Base-by-base conservation (phyloP, 208 protist species). In the Giardia duodenalis region DNA sequence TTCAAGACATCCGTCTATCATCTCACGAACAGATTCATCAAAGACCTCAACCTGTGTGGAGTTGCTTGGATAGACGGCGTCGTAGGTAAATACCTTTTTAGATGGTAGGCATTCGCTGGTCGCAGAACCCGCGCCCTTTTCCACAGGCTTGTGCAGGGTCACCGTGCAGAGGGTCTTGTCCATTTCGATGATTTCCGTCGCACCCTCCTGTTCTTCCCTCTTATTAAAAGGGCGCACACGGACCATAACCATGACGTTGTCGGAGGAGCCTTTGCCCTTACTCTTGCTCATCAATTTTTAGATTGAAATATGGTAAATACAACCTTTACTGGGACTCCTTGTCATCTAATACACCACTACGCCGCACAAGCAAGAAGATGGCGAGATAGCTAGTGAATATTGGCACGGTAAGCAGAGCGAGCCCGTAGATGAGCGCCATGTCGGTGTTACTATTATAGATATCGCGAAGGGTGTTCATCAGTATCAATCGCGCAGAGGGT, bases 1-100 rank as follows among this genome's bases (percentile, higher is more conserved):
- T 90, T 94, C 4, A 86, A 93, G 88, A 47, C 2, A 4, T 2
- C 4, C 30, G 2, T 92, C 87, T 19, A 92, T 86, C n/a, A 93
- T 87, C 2, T 22, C 39, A 76, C 42, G 39, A 19, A 88, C 2
- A 1, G 91, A 88, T 46, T 48, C 43, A 30, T 92, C 44, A 87
- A 92, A 92, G 0, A 92, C 44, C 4, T 92, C 91, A 19, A 76
- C 47, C 43, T 91, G 2, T 1, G 2, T 91, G 57, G 43, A 88
- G 0, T 45, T 43, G 30, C 0, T 0, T 1, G 42, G 43, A 44
- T 91, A 91, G 47, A 46, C 1, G 39, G 10, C 91, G 30, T 88
- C 67, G 44, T 47, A 90, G n/a, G 87, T 92, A n/a, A 46, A 88
- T 2, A 46, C 4, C 22, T 2, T 10, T 30, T 76, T 76, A 76